These are phyloP conservation scores for Moricandia moricandioides DNA, from an alignment of 345 rosid genomes.

Conservation along the genomic window DNA sequence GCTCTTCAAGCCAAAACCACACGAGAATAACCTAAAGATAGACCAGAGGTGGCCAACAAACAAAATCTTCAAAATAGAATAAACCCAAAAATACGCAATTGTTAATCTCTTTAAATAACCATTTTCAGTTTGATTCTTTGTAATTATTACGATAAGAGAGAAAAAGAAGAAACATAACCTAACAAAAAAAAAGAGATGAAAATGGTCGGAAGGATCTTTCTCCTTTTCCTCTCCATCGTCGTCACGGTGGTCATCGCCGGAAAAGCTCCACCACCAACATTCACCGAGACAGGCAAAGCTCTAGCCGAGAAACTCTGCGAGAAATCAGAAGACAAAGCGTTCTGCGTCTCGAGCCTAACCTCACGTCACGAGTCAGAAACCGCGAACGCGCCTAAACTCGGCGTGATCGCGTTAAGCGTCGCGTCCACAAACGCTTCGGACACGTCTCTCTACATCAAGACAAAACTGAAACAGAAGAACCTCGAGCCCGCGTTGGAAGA, in stretches of 20 bases:
- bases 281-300: constrained; percentile 36
- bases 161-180: not conserved
- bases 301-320: constrained; percentile 42
- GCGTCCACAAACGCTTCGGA: constrained; percentile 49
- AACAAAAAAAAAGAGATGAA: constrained; percentile 9
- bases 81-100: constrained; percentile 18
- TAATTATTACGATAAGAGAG: constrained; percentile 23
- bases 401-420: constrained; percentile 46
- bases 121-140: not conserved
- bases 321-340: constrained; percentile 36
- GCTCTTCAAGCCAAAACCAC: not conserved
- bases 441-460: constrained; percentile 40
- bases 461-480: constrained; percentile 4
- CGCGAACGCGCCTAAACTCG: constrained; percentile 46
- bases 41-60: not conserved
- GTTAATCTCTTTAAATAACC: constrained; percentile 21
- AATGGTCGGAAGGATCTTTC: constrained; percentile 32
- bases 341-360: constrained; percentile 49
- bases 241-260: constrained; percentile 30
- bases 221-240: constrained; percentile 24
- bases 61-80: constrained; percentile 19
- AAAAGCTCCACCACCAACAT: constrained; percentile 34
- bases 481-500: constrained; percentile 55
- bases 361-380: constrained; percentile 40
- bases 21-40: constrained; percentile 17